Percentiles rank a stretch among this genome's conserved stretches.
Evolutionary conservation across 1,284 basidiomycete species (phyloP).

Genomic region (Austroboletus niveus): DNA sequence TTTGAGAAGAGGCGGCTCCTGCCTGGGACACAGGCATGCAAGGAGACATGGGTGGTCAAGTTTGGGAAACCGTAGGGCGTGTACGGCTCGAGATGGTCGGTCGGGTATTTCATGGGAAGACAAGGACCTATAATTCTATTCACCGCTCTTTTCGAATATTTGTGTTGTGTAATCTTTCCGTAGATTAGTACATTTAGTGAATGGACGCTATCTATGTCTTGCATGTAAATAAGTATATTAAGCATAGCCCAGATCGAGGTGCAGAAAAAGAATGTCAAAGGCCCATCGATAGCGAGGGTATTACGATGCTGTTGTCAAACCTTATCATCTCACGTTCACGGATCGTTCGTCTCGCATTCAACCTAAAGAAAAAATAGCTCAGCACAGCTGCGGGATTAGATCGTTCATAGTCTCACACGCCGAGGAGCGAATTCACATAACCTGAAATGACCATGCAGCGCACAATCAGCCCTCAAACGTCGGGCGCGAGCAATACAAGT

Average conservation of each 20-base stretch:
- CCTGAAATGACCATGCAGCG: neutral
- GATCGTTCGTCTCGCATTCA: slow-evolving; percentile 7
- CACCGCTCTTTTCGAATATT: too few relatives aligned
- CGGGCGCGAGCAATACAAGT: neutral
- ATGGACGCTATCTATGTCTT: too few relatives aligned
- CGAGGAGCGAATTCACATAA: slow-evolving; percentile 14
- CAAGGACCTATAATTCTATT: too few relatives aligned
- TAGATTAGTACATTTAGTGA: too few relatives aligned
- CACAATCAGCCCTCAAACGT: neutral
- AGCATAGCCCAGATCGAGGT: too few relatives aligned
- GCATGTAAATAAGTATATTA: too few relatives aligned
- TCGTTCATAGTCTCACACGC: slow-evolving; percentile 2
- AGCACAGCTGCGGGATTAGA: neutral
- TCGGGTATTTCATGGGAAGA: too few relatives aligned
- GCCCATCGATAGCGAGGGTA: slow-evolving; percentile 2
- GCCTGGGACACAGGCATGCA: slow-evolving; percentile 33
- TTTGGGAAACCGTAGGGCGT: slow-evolving; percentile 28
- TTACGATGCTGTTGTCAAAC: neutral
- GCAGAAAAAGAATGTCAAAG: too few relatives aligned
- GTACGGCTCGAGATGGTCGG: too few relatives aligned
- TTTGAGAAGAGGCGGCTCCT: slow-evolving; percentile 48
- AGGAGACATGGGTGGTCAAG: slow-evolving; percentile 41
- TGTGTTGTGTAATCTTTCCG: too few relatives aligned
- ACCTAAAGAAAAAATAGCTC: neutral
- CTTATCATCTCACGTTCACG: slow-evolving; percentile 9